Evolutionary conservation across 1,139 yeast genomes (phyloP).

Genomic region (Blastobotrys persicus): DNA sequence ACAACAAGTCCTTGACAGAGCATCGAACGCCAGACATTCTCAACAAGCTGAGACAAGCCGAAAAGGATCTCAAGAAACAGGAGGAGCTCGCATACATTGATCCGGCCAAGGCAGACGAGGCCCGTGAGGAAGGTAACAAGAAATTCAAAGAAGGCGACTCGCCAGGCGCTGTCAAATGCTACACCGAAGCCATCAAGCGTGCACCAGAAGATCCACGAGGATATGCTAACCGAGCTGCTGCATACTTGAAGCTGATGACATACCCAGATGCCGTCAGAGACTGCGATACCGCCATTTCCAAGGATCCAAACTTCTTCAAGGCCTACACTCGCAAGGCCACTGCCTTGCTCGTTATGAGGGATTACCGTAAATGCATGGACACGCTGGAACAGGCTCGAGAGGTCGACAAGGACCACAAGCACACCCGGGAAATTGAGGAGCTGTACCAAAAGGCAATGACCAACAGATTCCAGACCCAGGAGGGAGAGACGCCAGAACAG

Average conservation of each 20-base stretch:
- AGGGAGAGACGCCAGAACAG: conserved; percentile 93
- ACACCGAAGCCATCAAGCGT: conserved; percentile 93
- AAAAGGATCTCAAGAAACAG: conserved; percentile 74
- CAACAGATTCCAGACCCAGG: conserved; percentile 75
- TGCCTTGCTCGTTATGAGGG: conserved; percentile 89
- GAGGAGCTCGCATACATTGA: conserved; percentile 79
- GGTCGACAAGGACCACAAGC: conserved; percentile 66
- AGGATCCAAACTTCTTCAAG: conserved; percentile 85
- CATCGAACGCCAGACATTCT: conserved; percentile 95
- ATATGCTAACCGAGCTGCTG: conserved; percentile 97
- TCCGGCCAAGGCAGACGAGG: conserved; percentile 93
- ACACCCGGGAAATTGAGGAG: conserved; percentile 74
- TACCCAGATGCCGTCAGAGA: conserved; percentile 96
- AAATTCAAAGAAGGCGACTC: conserved; percentile 87
- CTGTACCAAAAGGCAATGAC: conserved; percentile 72
- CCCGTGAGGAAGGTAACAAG: conserved; percentile 89
- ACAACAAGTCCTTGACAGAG: conserved; percentile 92
- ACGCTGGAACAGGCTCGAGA: conserved; percentile 77
- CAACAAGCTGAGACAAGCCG: conserved; percentile 81
- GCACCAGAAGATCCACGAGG: conserved; percentile 97
- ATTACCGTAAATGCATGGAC: conserved; percentile 76
- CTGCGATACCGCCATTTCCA: conserved; percentile 83
- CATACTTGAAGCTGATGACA: conserved; percentile 87
- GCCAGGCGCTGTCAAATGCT: conserved; percentile 95
- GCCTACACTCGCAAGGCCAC: conserved; percentile 97